phyloP scores from a whole-genome alignment of 169 alveolate species.

The Neospora caninum region DNA sequence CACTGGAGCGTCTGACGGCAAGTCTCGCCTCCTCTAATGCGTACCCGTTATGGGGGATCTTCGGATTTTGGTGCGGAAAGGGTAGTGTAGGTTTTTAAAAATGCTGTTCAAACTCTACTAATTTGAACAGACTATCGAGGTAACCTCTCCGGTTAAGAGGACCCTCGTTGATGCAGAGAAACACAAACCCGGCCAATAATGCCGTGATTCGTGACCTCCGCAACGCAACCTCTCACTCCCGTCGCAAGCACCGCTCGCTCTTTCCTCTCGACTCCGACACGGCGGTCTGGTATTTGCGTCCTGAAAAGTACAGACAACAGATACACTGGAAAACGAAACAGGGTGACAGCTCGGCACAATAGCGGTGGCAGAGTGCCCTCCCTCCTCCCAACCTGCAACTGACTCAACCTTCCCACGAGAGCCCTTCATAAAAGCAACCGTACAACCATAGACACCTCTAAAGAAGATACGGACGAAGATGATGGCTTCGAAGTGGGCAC shows the following conservation, averaged over 20 bases:
- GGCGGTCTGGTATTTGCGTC: not conserved
- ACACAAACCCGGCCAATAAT: no score
- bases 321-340: no score
- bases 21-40: not conserved
- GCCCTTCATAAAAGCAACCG: no score
- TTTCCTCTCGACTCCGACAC: not conserved
- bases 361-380: no score
- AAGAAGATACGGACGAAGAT: no score
- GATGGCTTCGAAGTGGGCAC: no score
- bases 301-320: not conserved
- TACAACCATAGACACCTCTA: not conserved
- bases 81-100: not conserved
- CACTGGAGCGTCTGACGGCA: not conserved
- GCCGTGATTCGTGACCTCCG: not conserved
- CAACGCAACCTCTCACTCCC: not conserved
- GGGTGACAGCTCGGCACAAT: no score
- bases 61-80: not conserved
- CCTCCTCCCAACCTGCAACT: no score
- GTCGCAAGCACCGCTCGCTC: not conserved
- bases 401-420: no score
- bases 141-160: not conserved
- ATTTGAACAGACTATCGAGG: not conserved
- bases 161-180: not conserved
- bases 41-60: not conserved
- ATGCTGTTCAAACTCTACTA: not conserved